A percentile compares a stretch with the other conserved stretches of the same genome.
phyloP scores from a whole-genome alignment of 257 asterid genomes.

The Lavandula angustifolia region DNA sequence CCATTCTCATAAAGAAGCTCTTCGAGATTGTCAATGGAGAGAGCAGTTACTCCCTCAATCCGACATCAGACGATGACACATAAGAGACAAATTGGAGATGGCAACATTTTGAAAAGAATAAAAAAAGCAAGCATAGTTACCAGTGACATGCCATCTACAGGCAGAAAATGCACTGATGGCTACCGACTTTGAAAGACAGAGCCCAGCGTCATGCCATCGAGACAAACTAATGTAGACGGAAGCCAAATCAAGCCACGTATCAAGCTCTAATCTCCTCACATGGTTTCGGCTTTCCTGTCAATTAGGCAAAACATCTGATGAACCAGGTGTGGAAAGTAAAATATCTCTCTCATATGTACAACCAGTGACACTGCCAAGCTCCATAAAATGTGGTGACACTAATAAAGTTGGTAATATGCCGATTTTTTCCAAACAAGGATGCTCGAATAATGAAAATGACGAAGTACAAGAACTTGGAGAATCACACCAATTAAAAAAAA shows the following conservation, averaged over 20 bases:
- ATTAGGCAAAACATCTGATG: conserved; percentile 15
- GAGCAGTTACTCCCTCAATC: no score
- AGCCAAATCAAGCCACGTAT: conserved; percentile 86
- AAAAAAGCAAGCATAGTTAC: conserved; percentile 43
- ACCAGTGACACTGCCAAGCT: background rate
- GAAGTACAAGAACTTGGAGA: background rate
- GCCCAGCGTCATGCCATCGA: conserved; percentile 82
- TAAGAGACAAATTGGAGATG: background rate
- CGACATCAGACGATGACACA: conserved; percentile 1
- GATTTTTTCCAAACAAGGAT: background rate
- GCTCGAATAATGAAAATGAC: background rate
- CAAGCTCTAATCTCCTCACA: conserved; percentile 57
- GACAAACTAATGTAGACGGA: conserved; percentile 66
- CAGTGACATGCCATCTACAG: conserved; percentile 66
- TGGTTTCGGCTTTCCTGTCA: conserved; percentile 52
- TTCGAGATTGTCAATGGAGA: no score
- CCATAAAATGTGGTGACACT: background rate
- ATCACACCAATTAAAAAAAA: background rate
- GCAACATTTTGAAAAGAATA: background rate
- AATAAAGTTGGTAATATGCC: background rate
- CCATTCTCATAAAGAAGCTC: no score
- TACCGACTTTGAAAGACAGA: conserved; percentile 68
- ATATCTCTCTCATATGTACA: conserved; percentile 4
- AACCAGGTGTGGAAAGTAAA: conserved; percentile 2
- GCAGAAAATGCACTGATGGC: conserved; percentile 62